Conservation (phyloP, 176 grass and related monocot species). For the Oryza australiensis region DNA sequence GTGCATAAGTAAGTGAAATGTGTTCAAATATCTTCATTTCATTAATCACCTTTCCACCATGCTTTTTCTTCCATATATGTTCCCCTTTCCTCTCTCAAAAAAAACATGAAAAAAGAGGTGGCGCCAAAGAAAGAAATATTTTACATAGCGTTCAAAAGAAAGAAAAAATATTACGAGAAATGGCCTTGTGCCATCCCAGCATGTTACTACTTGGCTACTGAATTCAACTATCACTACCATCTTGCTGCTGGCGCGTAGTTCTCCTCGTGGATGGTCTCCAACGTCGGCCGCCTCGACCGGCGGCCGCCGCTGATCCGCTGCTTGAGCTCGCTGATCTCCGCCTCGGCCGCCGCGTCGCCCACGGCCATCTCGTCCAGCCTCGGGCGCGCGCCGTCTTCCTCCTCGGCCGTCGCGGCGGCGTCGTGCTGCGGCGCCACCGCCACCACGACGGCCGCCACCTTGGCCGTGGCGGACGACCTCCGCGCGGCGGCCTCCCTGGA, state of each 20-base stretch:
- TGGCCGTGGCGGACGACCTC: constrained; percentile 35
- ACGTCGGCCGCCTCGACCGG: constrained; percentile 58
- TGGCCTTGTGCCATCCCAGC: constrained; percentile 32
- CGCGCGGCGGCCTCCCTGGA: constrained; percentile 40
- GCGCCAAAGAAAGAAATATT: constrained; percentile 1
- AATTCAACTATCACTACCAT: constrained; percentile 3
- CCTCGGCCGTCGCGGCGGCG: background rate
- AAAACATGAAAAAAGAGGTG: constrained; percentile 46
- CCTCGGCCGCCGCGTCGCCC: constrained; percentile 40
- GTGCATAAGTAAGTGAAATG: background rate
- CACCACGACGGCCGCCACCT: constrained; percentile 47
- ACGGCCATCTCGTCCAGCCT: constrained; percentile 60
- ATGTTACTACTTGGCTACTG: background rate
- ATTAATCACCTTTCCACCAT: background rate
- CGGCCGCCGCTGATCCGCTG: constrained; percentile 59
- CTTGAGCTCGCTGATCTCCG: constrained; percentile 76
- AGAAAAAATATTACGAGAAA: background rate
- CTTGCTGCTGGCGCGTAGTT: constrained; percentile 25
- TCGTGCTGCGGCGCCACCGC: constrained; percentile 37
- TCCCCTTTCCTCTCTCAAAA: constrained; percentile 42
- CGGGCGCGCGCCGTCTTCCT: background rate
- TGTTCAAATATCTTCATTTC: background rate
- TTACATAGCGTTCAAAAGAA: constrained; percentile 13
- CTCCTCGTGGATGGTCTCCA: constrained; percentile 93
- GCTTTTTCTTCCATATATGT: background rate